Evolutionary conservation across 1,284 basidiomycete species (phyloP).

Genomic region (Sporisorium graminicola): DNA sequence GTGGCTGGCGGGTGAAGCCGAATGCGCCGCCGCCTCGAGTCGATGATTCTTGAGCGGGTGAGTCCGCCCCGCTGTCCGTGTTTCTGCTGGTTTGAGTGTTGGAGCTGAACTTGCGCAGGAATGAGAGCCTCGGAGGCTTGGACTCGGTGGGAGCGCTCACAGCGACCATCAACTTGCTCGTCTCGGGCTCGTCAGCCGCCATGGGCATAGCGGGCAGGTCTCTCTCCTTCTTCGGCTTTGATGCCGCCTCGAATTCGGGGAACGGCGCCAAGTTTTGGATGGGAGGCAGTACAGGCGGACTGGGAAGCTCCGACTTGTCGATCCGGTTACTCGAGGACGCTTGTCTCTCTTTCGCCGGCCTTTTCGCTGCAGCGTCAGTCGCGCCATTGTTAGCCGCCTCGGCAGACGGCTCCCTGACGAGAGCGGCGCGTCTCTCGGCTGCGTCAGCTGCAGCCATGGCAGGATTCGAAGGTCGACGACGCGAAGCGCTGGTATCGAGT

Average conservation of each 20-base stretch:
- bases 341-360: conserved; percentile 34
- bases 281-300: conserved; percentile 42
- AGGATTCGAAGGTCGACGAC: conserved; percentile 36
- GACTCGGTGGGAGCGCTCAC: conserved; percentile 30
- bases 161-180: conserved; percentile 19
- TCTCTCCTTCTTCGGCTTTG: conserved; percentile 20
- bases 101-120: conserved; percentile 45
- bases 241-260: conserved; percentile 16
- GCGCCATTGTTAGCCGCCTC: conserved; percentile 6
- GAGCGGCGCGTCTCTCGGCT: conserved; percentile 44
- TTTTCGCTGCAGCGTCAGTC: conserved; percentile 2
- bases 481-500: conserved; percentile 4
- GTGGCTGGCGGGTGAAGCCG: conserved; percentile 7
- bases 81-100: conserved; percentile 27
- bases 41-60: conserved; percentile 16
- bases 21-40: conserved; percentile 3
- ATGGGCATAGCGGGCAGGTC: conserved; percentile 48
- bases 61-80: conserved; percentile 23
- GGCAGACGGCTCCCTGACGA: conserved; percentile 17
- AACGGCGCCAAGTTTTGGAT: conserved; percentile 58
- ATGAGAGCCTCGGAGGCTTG: conserved; percentile 38
- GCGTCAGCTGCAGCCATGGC: conserved; percentile 49
- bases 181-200: conserved; percentile 19
- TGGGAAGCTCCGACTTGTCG: conserved; percentile 38
- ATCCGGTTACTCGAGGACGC: conserved; percentile 26